Evolutionary conservation across 495 filamentous ascomycete genomes (phyloP).

Genomic region (Neurospora sp.): DNA sequence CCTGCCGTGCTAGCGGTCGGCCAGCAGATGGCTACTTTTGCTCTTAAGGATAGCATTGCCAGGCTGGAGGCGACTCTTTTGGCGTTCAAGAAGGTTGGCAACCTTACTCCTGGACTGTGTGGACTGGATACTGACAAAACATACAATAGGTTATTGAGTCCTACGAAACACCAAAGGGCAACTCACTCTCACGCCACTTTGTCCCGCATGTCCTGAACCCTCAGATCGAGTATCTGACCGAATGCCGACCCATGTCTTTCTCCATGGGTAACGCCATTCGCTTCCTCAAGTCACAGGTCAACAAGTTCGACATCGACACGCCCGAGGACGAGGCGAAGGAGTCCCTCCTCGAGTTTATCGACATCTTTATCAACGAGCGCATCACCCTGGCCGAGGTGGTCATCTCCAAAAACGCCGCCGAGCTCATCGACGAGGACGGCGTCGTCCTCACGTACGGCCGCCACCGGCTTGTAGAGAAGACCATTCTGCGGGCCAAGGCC

Average conservation of each 20-base stretch:
- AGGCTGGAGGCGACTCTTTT: conserved; percentile 78
- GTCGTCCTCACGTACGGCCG: conserved; percentile 85
- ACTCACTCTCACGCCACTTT: conserved; percentile 78
- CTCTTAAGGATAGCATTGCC: conserved; percentile 80
- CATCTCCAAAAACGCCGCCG: conserved; percentile 62
- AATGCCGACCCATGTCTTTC: conserved; percentile 84
- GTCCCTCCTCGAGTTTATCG: conserved; percentile 66
- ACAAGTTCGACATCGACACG: conserved; percentile 70
- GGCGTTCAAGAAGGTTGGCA: conserved; percentile 74
- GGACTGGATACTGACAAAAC: conserved; percentile 3
- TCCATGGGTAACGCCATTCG: conserved; percentile 94
- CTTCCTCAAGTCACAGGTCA: conserved; percentile 81
- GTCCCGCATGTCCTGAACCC: conserved; percentile 84
- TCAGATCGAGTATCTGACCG: conserved; percentile 88
- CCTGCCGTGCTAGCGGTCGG: conserved; percentile 77
- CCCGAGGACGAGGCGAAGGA: conserved; percentile 71
- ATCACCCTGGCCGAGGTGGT: conserved; percentile 78
- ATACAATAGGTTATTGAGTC: conserved; percentile 66
- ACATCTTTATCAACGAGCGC: conserved; percentile 81
- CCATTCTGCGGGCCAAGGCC: conserved; percentile 58
- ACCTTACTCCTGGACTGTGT: neutral
- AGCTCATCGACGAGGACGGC: conserved; percentile 63
- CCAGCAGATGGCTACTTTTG: conserved; percentile 81
- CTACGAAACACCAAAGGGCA: conserved; percentile 76
- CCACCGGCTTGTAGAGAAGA: conserved; percentile 71